A percentile compares a stretch with the other conserved stretches of the same genome.
phyloP scores from a whole-genome alignment of 208 protist genomes.

The Leishmania lainsoni region DNA sequence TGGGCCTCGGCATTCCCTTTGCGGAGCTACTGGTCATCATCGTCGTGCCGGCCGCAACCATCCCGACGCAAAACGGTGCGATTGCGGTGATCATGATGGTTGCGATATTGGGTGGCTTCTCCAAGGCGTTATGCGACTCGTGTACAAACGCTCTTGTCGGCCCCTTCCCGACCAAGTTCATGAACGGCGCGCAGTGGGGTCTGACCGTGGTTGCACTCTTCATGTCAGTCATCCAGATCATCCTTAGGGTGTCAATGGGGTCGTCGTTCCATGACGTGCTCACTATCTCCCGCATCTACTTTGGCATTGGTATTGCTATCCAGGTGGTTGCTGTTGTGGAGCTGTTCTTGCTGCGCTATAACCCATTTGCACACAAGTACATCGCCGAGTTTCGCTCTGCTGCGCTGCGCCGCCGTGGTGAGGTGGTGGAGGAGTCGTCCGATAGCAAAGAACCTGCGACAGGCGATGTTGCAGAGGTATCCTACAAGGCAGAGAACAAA shows the following conservation, averaged over 20 bases:
- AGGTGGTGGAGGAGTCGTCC: constrained; percentile 1
- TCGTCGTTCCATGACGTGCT: constrained; percentile 48
- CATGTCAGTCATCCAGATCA: constrained; percentile 71
- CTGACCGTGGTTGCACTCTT: constrained; percentile 57
- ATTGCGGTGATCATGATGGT: constrained; percentile 74
- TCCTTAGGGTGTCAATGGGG: constrained; percentile 73
- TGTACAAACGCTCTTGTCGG: constrained; percentile 79
- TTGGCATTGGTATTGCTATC: constrained; percentile 64
- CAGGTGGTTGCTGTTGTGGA: constrained; percentile 49
- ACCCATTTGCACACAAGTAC: constrained; percentile 73
- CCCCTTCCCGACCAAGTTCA: constrained; percentile 83
- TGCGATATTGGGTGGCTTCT: constrained; percentile 54
- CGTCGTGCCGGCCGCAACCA: constrained; percentile 42
- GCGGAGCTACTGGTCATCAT: constrained; percentile 65
- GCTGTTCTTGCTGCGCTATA: constrained; percentile 51
- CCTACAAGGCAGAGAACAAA: constrained; percentile 27
- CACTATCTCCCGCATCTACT: constrained; percentile 78
- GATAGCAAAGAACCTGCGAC: constrained; percentile 13
- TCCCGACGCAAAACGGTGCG: constrained; percentile 50
- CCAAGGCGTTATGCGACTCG: constrained; percentile 82
- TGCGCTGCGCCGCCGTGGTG: constrained; percentile 2
- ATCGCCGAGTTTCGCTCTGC: constrained; percentile 64
- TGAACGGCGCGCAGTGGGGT: constrained; percentile 73
- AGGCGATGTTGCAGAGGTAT: constrained; percentile 20
- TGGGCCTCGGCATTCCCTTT: constrained; percentile 60